Evolutionary conservation across 352 stramenopile species (phyloP).

Genomic region (Phytophthora multivora): DNA sequence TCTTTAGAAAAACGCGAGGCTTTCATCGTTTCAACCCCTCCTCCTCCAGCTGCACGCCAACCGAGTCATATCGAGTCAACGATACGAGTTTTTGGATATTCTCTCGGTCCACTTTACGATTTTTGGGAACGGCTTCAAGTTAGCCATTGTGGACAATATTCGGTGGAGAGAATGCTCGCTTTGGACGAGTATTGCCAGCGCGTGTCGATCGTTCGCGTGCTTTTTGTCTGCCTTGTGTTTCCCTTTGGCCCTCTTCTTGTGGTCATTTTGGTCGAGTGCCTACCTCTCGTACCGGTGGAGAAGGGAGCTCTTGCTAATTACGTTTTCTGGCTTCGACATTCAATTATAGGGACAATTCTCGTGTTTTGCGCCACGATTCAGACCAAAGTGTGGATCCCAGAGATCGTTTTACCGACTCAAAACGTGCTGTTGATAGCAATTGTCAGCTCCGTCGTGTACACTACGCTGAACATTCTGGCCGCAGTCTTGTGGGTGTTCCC

Average conservation of each 20-base stretch:
- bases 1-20: too few relatives aligned
- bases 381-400: slow-evolving; percentile 23
- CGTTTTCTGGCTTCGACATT: slow-evolving; percentile 36
- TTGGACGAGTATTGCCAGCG: slow-evolving; percentile 33
- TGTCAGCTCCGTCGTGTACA: slow-evolving; percentile 8
- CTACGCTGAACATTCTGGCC: slow-evolving; percentile 23
- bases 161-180: slow-evolving; percentile 29
- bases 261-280: slow-evolving; percentile 12
- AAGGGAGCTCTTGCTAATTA: slow-evolving; percentile 16
- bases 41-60: neutral
- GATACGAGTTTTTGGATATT: slow-evolving; percentile 4
- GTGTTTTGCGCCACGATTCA: slow-evolving; percentile 20
- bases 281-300: slow-evolving; percentile 10
- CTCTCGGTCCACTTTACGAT: slow-evolving; percentile 12
- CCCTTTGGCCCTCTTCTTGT: slow-evolving; percentile 17
- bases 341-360: slow-evolving; percentile 7
- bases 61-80: neutral
- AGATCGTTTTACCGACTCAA: slow-evolving; percentile 20
- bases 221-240: slow-evolving; percentile 20
- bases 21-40: too few relatives aligned
- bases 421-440: slow-evolving; percentile 22
- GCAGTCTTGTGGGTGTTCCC: slow-evolving; percentile 40
- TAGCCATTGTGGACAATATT: slow-evolving; percentile 34
- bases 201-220: slow-evolving; percentile 7
- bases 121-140: slow-evolving; percentile 32